phyloP scores from a whole-genome alignment of 2,329 filamentous ascomycete genomes.

The Westerdykella aurantiaca region DNA sequence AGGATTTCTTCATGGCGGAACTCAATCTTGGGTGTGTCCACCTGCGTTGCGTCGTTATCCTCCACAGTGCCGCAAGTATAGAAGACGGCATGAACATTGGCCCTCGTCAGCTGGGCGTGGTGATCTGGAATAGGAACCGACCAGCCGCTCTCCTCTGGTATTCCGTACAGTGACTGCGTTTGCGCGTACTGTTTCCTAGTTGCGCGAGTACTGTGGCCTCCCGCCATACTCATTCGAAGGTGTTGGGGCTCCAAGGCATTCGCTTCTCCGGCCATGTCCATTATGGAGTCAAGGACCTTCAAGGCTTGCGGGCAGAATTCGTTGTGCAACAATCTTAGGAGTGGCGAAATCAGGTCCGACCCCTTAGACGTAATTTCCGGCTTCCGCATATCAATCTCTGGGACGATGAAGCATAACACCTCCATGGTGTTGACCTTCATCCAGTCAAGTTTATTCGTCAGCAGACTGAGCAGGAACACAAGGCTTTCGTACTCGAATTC shows the following conservation, averaged over 20 bases:
- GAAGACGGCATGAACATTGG: slow-evolving; percentile 93
- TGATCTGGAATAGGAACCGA: slow-evolving; percentile 88
- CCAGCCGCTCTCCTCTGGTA: slow-evolving; percentile 93
- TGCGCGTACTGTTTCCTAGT: slow-evolving; percentile 92
- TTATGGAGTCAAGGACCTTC: slow-evolving; percentile 87
- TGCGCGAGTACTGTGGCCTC: slow-evolving; percentile 69
- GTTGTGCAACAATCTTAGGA: slow-evolving; percentile 83
- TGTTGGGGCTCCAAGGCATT: slow-evolving; percentile 87
- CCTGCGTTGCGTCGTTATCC: slow-evolving; percentile 48
- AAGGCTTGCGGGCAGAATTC: slow-evolving; percentile 91
- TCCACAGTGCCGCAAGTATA: slow-evolving; percentile 69
- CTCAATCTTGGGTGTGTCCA: slow-evolving; percentile 77
- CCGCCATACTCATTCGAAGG: slow-evolving; percentile 96
- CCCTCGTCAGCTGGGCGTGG: slow-evolving; percentile 77
- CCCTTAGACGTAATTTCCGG: slow-evolving; percentile 85
- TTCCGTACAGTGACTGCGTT: slow-evolving; percentile 91
- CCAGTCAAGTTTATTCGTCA: slow-evolving; percentile 85
- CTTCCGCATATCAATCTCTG: slow-evolving; percentile 88
- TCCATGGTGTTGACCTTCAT: slow-evolving; percentile 92
- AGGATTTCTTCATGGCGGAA: slow-evolving; percentile 88
- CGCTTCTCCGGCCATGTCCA: slow-evolving; percentile 77
- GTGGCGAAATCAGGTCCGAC: slow-evolving; percentile 88
- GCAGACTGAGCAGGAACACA: slow-evolving; percentile 81
- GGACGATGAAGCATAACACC: slow-evolving; percentile 76
- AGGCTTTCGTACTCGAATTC: slow-evolving; percentile 76